A percentile compares a stretch with the other conserved stretches of the same genome.
These are phyloP conservation scores for Phaeomoniella chlamydospora DNA, from an alignment of 2,329 filamentous ascomycete genomes.

Conservation along the genomic window DNA sequence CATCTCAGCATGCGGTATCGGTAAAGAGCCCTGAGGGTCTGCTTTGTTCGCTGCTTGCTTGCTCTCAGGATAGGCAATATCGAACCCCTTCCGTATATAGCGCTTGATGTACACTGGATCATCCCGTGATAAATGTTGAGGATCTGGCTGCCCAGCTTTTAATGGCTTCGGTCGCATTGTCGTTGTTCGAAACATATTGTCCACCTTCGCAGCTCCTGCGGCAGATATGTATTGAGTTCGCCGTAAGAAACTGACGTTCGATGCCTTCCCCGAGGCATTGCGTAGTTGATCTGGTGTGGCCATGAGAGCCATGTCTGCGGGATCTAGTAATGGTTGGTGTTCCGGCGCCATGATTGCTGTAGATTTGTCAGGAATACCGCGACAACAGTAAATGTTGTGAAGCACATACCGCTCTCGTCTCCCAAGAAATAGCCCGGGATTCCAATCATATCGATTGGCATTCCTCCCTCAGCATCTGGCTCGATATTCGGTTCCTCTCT, in stretches of 20 bases:
- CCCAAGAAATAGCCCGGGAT: constrained; percentile 91
- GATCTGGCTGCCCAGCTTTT: constrained; percentile 13
- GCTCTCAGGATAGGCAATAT: constrained; percentile 48
- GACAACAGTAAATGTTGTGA: constrained; percentile 4
- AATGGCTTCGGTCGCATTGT: constrained; percentile 3
- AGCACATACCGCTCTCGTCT: constrained; percentile 67
- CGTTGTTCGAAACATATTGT: constrained; percentile 11
- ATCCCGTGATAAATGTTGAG: constrained; percentile 27
- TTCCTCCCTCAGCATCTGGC: constrained; percentile 91
- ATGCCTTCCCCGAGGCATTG: constrained; percentile 62
- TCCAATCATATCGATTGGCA: constrained; percentile 90
- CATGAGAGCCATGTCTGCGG: constrained; percentile 71
- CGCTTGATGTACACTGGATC: constrained; percentile 47
- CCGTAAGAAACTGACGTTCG: constrained; percentile 82
- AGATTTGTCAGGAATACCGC: constrained; percentile 5
- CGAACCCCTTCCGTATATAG: constrained; percentile 48
- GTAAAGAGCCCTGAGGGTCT: constrained; percentile 3
- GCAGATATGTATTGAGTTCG: constrained; percentile 79
- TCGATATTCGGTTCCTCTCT: constrained; percentile 95
- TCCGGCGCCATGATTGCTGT: constrained; percentile 70
- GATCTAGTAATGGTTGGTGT: constrained; percentile 57
- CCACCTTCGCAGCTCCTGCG: constrained; percentile 15
- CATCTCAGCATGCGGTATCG: constrained; percentile 26
- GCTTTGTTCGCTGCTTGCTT: constrained; percentile 23
- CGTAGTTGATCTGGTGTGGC: constrained; percentile 72